These are phyloP conservation scores for Pisolithus marmoratus DNA, from an alignment of 768 basidiomycete genomes.

Conservation along the genomic window DNA sequence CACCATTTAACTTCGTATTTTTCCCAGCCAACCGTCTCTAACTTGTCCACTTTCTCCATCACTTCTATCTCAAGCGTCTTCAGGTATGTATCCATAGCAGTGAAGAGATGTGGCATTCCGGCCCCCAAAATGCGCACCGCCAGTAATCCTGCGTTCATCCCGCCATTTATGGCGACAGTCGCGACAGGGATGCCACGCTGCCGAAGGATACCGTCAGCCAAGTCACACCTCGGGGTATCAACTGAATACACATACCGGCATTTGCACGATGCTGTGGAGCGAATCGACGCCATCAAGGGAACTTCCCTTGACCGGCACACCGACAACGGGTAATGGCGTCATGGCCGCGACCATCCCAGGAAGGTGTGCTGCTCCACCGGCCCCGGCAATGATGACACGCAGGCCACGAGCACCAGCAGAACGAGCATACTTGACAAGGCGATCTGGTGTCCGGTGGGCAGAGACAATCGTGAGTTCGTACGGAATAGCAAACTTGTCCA, in stretches of 20 bases:
- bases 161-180: conserved; percentile 95
- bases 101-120: conserved; percentile 59
- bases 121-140: conserved; percentile 86
- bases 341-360: conserved; percentile 98
- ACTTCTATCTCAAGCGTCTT: conserved; percentile 69
- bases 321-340: conserved; percentile 88
- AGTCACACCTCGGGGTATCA: not conserved
- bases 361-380: conserved; percentile 97
- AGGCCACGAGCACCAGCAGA: conserved; percentile 63
- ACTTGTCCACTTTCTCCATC: conserved; percentile 65
- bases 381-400: conserved; percentile 84
- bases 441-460: conserved; percentile 89
- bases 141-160: conserved; percentile 87
- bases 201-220: not conserved
- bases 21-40: conserved; percentile 84
- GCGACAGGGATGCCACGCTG: conserved; percentile 96
- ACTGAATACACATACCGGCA: conserved; percentile 67
- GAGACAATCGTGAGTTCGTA: conserved; percentile 96
- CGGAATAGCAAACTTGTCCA: conserved; percentile 77
- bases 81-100: conserved; percentile 71
- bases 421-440: conserved; percentile 78
- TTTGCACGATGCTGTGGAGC: conserved; percentile 96
- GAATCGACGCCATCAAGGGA: conserved; percentile 93
- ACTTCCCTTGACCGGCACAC: conserved; percentile 95
- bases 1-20: conserved; percentile 52